Evolutionary conservation across 352 stramenopile genomes (phyloP).

Genomic region (Poterioochromonas sp.): DNA sequence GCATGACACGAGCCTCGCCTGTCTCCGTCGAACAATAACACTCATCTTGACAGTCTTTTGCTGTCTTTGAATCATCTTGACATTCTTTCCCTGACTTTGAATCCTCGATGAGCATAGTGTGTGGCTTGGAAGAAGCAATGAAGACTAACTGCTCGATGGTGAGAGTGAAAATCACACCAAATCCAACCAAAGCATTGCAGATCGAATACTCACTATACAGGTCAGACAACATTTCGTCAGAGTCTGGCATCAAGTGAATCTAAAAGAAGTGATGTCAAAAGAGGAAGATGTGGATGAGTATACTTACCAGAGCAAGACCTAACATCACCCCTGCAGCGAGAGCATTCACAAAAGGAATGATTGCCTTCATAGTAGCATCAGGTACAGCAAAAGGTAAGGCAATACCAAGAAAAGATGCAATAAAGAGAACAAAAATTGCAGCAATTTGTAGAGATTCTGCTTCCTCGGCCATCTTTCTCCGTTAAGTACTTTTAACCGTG

Average conservation of each 20-base stretch:
- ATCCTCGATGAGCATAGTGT: not conserved
- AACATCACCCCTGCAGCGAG: slow-evolving; percentile 5
- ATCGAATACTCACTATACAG: not conserved
- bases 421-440: not conserved
- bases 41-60: not conserved
- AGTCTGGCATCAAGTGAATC: slow-evolving; percentile 4
- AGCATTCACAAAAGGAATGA: not conserved
- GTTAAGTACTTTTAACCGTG: too few relatives aligned
- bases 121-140: not conserved
- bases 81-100: not conserved
- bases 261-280: slow-evolving; percentile 17
- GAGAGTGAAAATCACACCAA: not conserved
- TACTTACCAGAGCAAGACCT: slow-evolving; percentile 6
- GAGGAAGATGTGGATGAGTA: slow-evolving; percentile 11
- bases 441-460: not conserved
- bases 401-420: not conserved
- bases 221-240: not conserved
- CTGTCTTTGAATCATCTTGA: not conserved
- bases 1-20: not conserved
- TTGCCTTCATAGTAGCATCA: not conserved
- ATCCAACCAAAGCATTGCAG: not conserved
- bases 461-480: too few relatives aligned
- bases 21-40: not conserved
- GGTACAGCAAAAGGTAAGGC: not conserved
- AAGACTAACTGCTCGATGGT: not conserved